Evolutionary conservation across 352 stramenopile species (phyloP), one percentile per base, ranked within the genome.

Genomic region (Phytophthora agathidicida): DNA sequence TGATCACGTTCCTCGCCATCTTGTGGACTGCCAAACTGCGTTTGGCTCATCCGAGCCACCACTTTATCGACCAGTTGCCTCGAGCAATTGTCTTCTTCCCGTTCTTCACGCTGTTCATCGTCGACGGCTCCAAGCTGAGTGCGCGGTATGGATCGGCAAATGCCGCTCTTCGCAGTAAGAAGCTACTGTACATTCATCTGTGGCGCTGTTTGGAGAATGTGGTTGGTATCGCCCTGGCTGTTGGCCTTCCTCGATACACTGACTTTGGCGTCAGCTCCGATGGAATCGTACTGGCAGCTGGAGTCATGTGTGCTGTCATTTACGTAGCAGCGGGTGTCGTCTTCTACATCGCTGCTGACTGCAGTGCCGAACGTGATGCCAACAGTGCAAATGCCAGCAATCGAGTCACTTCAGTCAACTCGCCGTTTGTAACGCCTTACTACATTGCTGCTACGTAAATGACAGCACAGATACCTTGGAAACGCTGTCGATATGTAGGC

Each of bases 161-260:
- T 26, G 37, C 59, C 30, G 75, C 60, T n/a, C 57, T 91, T 13
- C 53, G 56, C 19, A 73, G 59, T 27, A 39, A 32, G 22, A 77
- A 77, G 22, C 52, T 91, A 11, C 56, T 73, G 17, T 24, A 36
- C 7, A 27, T 89, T 16, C 80, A 89, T 27, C 45, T 52, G 22
- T 91, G 81, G 81, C 79, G 81, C 11, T 65, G 74, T 22, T 6
- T 86, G 5, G 81, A 91, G 60, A 89, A 87, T 54, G 30, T 63
- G 32, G 45, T 75, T 0, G 79, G 68, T 3, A 56, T 89, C 13
- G 7, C 71, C 7, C 44, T 88, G 7, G 75, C 75, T 0, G 23
- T 81, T 7, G 42, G 35, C n/a, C 59, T 75, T 24, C 64, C 71
- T 20, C 75, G 81, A 0, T 89, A 91, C 71, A 76, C 67, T 19